Evolutionary conservation across 2,329 filamentous ascomycete genomes (phyloP), one percentile per base, ranked within the genome.

Genomic region (Teratosphaeriaceae sp.): DNA sequence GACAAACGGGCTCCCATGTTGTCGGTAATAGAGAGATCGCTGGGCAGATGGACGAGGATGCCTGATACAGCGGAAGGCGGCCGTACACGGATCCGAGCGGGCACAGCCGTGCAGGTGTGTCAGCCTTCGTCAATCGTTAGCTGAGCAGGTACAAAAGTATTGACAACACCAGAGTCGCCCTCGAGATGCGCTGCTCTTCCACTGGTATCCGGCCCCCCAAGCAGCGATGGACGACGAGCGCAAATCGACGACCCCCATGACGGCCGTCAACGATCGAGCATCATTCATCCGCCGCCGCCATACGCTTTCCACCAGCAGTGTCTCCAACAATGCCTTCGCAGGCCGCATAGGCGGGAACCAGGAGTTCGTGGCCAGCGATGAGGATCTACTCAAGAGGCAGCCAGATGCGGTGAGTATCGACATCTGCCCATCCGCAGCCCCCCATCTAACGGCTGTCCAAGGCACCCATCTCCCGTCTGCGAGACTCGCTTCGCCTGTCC

Each of bases 1-100:
- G 68, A 71, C 20, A 73, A 58, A 42, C 70, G 64, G 47, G 66
- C 66, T 31, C 70, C 70, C 70, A 73, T 73, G 39, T 33, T 24
- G 59, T 24, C 37, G n/a, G 31, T 35, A 18, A 19, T 35, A 13
- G 35, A 34, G 8, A 15, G n/a, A 15, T 19, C 15, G 27, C 15
- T 5, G 15, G 11, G 27, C 6, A 12, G 6, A 12, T 12, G 27
- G 27, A 30, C 5, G 27, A 30, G 5, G 5, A 30, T 11, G 3
- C 27, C 12, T 26, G 23, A 27, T 27, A 27, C 24, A 27, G 8
- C 24, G 24, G 8, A 27, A 13, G 13, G 24, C 24, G 13, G 24
- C 24, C 24, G 24, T 27, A 8, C 13, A 13, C 13, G n/a, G n/a
- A n/a, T n/a, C n/a, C n/a, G n/a, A n/a, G n/a, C n/a, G n/a, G n/a